Evolutionary conservation across 2,329 filamentous ascomycete genomes (phyloP), one percentile per base, ranked within the genome.

Genomic region (Paecilomyces dactylethromorphus): DNA sequence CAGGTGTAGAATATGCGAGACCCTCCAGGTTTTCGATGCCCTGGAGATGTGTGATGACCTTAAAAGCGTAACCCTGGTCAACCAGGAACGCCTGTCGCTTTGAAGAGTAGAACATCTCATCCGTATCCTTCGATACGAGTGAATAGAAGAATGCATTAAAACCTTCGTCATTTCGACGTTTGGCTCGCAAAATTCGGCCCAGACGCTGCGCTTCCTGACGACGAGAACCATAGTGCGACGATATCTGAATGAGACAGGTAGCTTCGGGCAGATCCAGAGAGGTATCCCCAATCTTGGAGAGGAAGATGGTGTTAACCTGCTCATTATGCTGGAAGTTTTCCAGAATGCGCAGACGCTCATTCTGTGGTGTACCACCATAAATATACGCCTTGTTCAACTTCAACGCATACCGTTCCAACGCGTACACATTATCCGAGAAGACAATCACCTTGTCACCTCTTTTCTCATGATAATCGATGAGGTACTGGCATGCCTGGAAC

Each of bases 71-170:
- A 10, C 94, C 94, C 75, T 99, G 94, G 65, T 99, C 94, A 22
- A 99, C 92, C 0, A 99, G 81, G 78, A 99, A 99, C 0, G 94
- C 93, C 75, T 99, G 94, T 10, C 94, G 85, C 75, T 97, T 97
- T 3, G 92, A 92, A 0, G 93, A 97, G 74, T 96, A 99, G 71
- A 87, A 94, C 93, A 99, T 97, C 74, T 99, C 94, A 62, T 92
- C 88, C 0, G 94, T 99, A 71, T 99, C 94, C 73, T 97, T 97
- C 5, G 91, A 96, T 3, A 99, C 94, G 0, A 99, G 83, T 0
- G 91, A 96, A 77, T 99, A 99, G 79, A 99, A 99, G 75, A 97
- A 99, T 0, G 94, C 94, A 71, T 99, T 99, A 76, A 99, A 99
- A 7, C 94, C 94, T 73, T 97, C 94, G 66, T 99, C 94, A 67